Percentiles rank a stretch among this genome's conserved stretches.
Conservation (phyloP, 179 eudicot species). For the Beta lomatogona region DNA sequence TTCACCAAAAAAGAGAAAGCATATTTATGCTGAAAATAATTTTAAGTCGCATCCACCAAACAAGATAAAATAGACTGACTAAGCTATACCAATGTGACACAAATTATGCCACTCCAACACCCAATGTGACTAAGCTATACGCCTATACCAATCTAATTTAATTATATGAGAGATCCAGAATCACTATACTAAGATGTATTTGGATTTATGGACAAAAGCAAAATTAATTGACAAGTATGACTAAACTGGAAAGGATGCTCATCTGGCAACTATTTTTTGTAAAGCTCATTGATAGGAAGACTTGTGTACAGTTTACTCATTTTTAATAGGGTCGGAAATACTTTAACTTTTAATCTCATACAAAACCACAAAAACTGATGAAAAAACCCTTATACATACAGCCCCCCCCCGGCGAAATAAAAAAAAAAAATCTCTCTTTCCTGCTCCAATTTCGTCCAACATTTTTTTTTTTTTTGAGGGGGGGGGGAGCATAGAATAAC, state of each 20-base stretch:
- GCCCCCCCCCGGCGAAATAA: neutral
- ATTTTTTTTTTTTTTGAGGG: neutral
- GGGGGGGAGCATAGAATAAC: neutral
- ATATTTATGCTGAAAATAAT: neutral
- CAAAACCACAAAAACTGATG: neutral
- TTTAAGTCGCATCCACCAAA: neutral
- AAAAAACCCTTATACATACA: neutral
- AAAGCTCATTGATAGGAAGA: conserved; percentile 2
- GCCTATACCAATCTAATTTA: no score
- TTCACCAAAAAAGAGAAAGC: neutral
- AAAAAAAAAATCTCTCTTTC: neutral
- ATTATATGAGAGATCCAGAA: neutral
- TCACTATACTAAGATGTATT: neutral
- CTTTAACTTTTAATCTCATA: neutral
- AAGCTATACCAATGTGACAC: neutral
- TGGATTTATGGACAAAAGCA: neutral
- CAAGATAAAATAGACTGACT: neutral
- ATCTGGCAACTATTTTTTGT: neutral
- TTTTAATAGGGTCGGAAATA: neutral
- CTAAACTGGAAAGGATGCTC: neutral
- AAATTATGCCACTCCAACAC: neutral
- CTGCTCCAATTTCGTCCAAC: neutral
- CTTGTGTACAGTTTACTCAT: neutral
- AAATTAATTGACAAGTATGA: neutral
- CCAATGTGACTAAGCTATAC: neutral